phyloP scores from a whole-genome alignment of 805 yeast species.

The Saccharomycopsis fermentans region DNA sequence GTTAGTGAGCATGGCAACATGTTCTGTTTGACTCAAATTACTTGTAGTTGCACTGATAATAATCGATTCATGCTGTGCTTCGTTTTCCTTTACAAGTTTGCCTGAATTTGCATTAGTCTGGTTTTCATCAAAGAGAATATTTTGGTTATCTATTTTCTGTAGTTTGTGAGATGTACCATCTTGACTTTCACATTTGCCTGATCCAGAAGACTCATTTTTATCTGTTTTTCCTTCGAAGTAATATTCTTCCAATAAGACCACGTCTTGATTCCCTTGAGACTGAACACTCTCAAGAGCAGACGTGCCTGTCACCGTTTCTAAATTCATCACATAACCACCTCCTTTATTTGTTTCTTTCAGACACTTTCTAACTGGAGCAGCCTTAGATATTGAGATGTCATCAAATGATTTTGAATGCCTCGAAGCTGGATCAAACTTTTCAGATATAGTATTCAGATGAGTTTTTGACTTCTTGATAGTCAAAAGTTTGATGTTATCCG shows the following conservation, averaged over 20 bases:
- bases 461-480: background rate
- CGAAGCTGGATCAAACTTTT: background rate
- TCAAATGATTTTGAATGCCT: background rate
- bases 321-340: background rate
- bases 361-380: background rate
- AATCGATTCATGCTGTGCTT: too few relatives aligned
- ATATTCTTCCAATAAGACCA: background rate
- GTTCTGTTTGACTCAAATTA: too few relatives aligned
- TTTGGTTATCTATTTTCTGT: too few relatives aligned
- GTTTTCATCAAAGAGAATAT: too few relatives aligned
- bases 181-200: background rate
- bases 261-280: background rate
- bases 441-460: background rate
- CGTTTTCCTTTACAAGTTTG: too few relatives aligned
- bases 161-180: background rate
- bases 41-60: too few relatives aligned
- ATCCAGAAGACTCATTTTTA: background rate
- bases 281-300: background rate
- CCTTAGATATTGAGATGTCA: background rate
- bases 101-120: too few relatives aligned
- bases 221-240: background rate
- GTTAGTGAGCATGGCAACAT: too few relatives aligned
- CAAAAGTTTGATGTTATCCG: background rate
- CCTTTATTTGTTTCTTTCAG: background rate
- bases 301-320: background rate